Evolutionary conservation across 2,329 filamentous ascomycete species (phyloP), one percentile per base, ranked within the genome.

Genomic region (Helicocarpus griseus): DNA sequence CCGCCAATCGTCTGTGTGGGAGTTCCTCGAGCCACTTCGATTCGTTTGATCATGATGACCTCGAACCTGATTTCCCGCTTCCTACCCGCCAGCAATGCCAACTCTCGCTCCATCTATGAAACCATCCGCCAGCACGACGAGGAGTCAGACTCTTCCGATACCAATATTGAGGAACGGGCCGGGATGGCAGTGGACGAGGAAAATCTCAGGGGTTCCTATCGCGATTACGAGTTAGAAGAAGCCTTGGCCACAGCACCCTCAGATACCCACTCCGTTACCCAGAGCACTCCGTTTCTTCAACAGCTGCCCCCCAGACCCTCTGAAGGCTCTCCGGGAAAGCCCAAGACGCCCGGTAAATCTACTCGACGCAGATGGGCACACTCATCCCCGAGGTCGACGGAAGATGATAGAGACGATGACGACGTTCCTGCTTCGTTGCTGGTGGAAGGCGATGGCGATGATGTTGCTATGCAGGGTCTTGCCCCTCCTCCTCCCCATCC

Each of bases 361-460:
- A n/a, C 39, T 40, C 33, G 35, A 8, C 58, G 63, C 17, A 60
- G 60, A 35, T 67, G 64, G 63, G 66, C 62, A 55, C 63, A 61
- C 28, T 50, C 57, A 8, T 59, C 58, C n/a, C 57, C 57, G n/a
- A 60, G 59, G n/a, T 58, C 46, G 26, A 38, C 54, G 57, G 49
- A 57, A 54, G 31, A 60, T 55, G 53, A 64, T 53, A 38, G 52
- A 21, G 52, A 40, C 22, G 54, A 72, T 43, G 58, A 67, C n/a
- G 70, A 74, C 58, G 81, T 85, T 2, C 82, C 82, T 2, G 76
- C 76, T 50, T 85, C 82, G 7, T 67, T 85, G 35, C 67, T 85
- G 28, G 70, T 83, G 36, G 81, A 84, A 65, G 76, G 70, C 6
- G 61, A 70, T 33, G 69, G 69, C 41, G 64, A 65, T 56, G 69